Evolutionary conservation across 2,329 filamentous ascomycete genomes (phyloP).

Genomic region (Alternaria panax): DNA sequence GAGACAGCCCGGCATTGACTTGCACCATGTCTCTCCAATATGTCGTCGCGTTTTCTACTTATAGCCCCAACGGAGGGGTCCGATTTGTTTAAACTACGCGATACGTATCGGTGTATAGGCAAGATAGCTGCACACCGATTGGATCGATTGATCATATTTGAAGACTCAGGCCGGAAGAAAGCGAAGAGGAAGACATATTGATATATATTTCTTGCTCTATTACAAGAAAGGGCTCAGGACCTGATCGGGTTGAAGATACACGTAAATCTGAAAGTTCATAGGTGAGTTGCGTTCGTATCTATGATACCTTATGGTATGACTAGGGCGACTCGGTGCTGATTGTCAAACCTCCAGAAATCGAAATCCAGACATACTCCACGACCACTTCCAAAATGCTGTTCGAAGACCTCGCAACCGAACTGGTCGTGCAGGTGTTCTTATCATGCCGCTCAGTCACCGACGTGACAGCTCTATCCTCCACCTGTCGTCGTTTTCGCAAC

Average conservation of each 20-base stretch:
- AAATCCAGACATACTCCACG: neutral
- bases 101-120: constrained; percentile 39
- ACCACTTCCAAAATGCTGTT: constrained; percentile 58
- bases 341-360: neutral
- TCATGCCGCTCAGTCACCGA: constrained; percentile 61
- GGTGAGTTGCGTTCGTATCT: constrained; percentile 9
- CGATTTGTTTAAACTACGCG: constrained; percentile 51
- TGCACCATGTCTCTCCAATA: constrained; percentile 30
- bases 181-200: neutral
- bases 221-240: neutral
- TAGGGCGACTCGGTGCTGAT: neutral
- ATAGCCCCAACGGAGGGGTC: constrained; percentile 66
- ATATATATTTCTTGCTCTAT: neutral
- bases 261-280: constrained; percentile 7
- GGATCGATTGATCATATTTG: constrained; percentile 14
- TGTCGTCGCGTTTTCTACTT: constrained; percentile 39
- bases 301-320: neutral
- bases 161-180: constrained; percentile 1
- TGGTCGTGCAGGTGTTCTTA: constrained; percentile 64
- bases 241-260: neutral
- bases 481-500: constrained; percentile 62
- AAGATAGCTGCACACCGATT: constrained; percentile 37
- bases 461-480: constrained; percentile 61
- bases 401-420: constrained; percentile 64
- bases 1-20: constrained; percentile 32